A percentile compares a stretch with the other conserved stretches of the same genome.
Conservation (phyloP, 2,329 filamentous ascomycete genomes). For the Orbilia blumenaviensis region DNA sequence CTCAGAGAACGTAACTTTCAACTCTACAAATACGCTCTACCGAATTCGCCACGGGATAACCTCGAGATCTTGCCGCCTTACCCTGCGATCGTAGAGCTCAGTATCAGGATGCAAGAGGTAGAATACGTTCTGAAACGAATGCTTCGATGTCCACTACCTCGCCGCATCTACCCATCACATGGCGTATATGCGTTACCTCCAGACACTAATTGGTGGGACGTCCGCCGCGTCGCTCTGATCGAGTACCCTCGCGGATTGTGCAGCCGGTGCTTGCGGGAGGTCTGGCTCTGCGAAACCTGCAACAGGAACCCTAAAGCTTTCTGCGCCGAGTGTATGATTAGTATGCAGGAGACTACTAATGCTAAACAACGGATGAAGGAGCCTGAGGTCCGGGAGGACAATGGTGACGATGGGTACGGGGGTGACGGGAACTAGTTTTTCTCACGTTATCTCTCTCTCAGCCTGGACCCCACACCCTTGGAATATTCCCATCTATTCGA, state of each 20-base stretch:
- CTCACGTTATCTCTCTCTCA: not conserved
- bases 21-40: slow-evolving; percentile 14
- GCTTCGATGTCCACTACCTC: slow-evolving; percentile 43
- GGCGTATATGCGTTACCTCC: not conserved
- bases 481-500: not conserved
- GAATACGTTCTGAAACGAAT: slow-evolving; percentile 42
- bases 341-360: slow-evolving; percentile 11
- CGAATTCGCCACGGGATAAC: slow-evolving; percentile 25
- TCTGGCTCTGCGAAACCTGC: slow-evolving; percentile 45
- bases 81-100: slow-evolving; percentile 8
- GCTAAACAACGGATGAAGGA: not conserved
- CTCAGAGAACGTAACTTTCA: slow-evolving; percentile 43
- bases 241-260: slow-evolving; percentile 42
- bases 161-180: slow-evolving; percentile 24
- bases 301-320: slow-evolving; percentile 45
- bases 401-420: not conserved
- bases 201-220: slow-evolving; percentile 40
- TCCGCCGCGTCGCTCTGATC: slow-evolving; percentile 30
- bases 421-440: not conserved
- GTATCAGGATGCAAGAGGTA: slow-evolving; percentile 26
- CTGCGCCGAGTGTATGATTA: slow-evolving; percentile 45
- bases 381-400: not conserved
- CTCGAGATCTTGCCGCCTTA: slow-evolving; percentile 20
- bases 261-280: slow-evolving; percentile 31
- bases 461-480: not conserved